phyloP scores from a whole-genome alignment of 306 rosid genomes.

The Cucurbita moschata region DNA sequence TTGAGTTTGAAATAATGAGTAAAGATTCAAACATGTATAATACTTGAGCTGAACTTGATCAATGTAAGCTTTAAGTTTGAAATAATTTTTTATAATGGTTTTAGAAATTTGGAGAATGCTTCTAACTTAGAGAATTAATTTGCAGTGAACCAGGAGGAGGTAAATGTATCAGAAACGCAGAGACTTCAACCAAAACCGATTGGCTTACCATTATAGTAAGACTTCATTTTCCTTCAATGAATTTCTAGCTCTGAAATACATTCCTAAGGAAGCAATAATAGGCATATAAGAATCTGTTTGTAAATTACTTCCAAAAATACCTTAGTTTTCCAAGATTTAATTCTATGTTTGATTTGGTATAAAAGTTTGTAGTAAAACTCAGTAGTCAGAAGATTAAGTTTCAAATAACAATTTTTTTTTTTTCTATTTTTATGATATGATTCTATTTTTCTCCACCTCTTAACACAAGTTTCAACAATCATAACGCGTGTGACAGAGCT shows the following conservation, averaged over 20 bases:
- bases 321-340: not conserved
- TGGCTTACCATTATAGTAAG: conserved; percentile 87
- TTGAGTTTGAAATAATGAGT: not conserved
- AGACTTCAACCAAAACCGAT: conserved; percentile 38
- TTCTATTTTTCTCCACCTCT: not conserved
- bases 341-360: not conserved
- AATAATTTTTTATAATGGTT: no score
- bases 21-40: no score
- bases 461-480: not conserved
- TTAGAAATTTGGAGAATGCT: not conserved
- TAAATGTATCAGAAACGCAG: conserved; percentile 48
- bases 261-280: not conserved
- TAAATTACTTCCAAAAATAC: no score
- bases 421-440: not conserved
- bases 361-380: not conserved
- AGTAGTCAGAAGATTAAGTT: not conserved
- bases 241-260: not conserved
- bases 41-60: no score
- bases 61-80: no score
- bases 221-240: not conserved
- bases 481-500: conserved; percentile 46
- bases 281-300: no score
- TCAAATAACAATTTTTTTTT: not conserved
- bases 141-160: conserved; percentile 73
- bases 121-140: not conserved